These are phyloP conservation scores for Nigrospora osmanthi DNA, from an alignment of 2,329 filamentous ascomycete genomes.

Conservation along the genomic window DNA sequence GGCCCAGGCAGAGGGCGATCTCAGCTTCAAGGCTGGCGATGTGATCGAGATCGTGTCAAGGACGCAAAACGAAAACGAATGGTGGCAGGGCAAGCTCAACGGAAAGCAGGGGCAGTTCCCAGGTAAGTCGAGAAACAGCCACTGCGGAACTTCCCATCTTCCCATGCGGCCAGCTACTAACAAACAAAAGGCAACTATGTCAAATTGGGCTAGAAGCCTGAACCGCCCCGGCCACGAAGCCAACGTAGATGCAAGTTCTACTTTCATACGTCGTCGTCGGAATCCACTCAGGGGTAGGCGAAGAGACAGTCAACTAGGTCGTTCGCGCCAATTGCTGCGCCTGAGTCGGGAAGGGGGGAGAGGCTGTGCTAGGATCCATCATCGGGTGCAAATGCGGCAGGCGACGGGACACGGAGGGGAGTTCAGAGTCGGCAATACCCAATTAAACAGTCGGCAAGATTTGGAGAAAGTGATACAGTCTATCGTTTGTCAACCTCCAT, in stretches of 20 bases:
- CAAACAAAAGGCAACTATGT: constrained; percentile 41
- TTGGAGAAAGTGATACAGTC: too few species aligned
- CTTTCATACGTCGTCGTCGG: too few species aligned
- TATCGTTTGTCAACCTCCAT: too few species aligned
- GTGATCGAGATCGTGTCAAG: constrained; percentile 79
- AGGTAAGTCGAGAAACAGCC: constrained; percentile 49
- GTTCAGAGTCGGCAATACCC: too few species aligned
- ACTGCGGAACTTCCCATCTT: background rate
- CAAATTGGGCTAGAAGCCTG: constrained; percentile 24
- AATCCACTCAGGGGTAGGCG: too few species aligned
- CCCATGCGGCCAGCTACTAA: background rate
- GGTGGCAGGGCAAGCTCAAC: constrained; percentile 82
- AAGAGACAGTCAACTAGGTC: too few species aligned
- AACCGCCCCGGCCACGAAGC: background rate
- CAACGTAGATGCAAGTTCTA: background rate
- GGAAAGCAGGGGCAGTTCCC: constrained; percentile 88
- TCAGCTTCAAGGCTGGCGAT: constrained; percentile 85
- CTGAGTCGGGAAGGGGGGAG: too few species aligned
- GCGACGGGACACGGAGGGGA: too few species aligned
- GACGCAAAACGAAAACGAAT: constrained; percentile 91
- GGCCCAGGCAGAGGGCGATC: constrained; percentile 86
- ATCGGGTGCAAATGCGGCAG: too few species aligned
- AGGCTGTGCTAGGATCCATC: too few species aligned
- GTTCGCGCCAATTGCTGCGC: too few species aligned
- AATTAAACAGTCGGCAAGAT: too few species aligned